Conservation (phyloP, 768 basidiomycete genomes). For the Mycena olivaceomarginata region DNA sequence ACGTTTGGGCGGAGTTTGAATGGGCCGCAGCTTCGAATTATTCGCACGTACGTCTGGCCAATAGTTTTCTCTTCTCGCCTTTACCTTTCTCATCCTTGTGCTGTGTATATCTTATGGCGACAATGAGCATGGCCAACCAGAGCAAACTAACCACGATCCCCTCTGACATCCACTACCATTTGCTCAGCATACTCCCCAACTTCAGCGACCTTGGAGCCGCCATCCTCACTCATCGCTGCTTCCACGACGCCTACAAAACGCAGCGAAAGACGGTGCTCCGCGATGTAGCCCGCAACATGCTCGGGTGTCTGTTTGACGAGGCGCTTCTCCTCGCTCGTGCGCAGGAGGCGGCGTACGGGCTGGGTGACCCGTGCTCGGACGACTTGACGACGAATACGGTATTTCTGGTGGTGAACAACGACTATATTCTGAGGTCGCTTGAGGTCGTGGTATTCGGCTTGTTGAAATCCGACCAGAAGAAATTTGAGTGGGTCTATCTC, state of each 20-base stretch:
- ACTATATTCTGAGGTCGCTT: constrained; percentile 16
- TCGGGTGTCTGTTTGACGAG: constrained; percentile 18
- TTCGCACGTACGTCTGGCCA: constrained; percentile 20
- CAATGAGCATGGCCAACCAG: not conserved
- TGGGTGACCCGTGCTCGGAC: not conserved
- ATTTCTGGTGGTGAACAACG: constrained; percentile 11
- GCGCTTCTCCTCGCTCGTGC: constrained; percentile 10
- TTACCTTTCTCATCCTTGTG: not conserved
- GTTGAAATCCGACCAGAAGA: constrained; percentile 4
- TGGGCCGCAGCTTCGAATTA: not conserved
- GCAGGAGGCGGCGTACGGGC: constrained; percentile 9
- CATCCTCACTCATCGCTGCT: constrained; percentile 16
- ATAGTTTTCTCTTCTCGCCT: not conserved
- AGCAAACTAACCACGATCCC: not conserved
- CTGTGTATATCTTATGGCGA: too few relatives aligned
- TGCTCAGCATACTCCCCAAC: constrained; percentile 15
- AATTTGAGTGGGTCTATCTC: constrained; percentile 23
- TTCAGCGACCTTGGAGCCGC: constrained; percentile 27
- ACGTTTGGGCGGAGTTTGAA: not conserved
- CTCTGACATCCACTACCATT: not conserved
- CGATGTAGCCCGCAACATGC: constrained; percentile 2
- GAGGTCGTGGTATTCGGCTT: not conserved
- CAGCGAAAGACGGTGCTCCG: not conserved
- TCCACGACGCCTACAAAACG: constrained; percentile 22
- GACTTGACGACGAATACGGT: constrained; percentile 13